A percentile compares a stretch with the other conserved stretches of the same genome.
These are phyloP conservation scores for Cydonia oblonga DNA, from an alignment of 331 rosid genomes.

Conservation along the genomic window DNA sequence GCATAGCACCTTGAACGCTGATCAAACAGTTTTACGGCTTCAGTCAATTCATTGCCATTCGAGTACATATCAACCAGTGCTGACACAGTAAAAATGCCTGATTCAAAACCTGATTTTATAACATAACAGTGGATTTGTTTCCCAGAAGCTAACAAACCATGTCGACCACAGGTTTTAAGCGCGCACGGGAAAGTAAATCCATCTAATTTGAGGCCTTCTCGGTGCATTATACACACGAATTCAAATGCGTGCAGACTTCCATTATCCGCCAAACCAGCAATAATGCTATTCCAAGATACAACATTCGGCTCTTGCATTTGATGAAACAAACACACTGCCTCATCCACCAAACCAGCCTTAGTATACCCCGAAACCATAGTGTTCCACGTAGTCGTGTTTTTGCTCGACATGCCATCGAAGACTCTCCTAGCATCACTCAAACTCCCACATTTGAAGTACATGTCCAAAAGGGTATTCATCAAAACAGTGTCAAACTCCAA, in stretches of 20 bases:
- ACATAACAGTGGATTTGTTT: too few relatives aligned
- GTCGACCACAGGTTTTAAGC: too few relatives aligned
- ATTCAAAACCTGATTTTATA: too few relatives aligned
- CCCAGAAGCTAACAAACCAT: too few relatives aligned
- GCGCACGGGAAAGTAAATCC: slow-evolving; percentile 65
- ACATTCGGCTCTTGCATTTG: slow-evolving; percentile 50
- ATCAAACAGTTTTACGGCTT: slow-evolving; percentile 44
- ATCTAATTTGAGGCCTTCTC: slow-evolving; percentile 45
- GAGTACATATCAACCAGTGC: slow-evolving; percentile 86
- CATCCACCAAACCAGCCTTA: slow-evolving; percentile 44
- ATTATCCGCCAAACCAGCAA: slow-evolving; percentile 55
- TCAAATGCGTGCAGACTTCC: slow-evolving; percentile 34
- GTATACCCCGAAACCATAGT: slow-evolving; percentile 45
- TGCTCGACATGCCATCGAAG: slow-evolving; percentile 29
- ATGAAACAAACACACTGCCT: slow-evolving; percentile 50
- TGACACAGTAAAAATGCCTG: too few relatives aligned
- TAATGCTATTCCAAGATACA: slow-evolving; percentile 72
- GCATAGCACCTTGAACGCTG: slow-evolving; percentile 16
- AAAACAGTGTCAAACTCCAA: slow-evolving; percentile 54
- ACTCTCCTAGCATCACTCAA: slow-evolving; percentile 50
- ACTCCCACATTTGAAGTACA: slow-evolving; percentile 75
- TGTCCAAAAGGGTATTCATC: slow-evolving; percentile 81
- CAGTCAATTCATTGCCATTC: slow-evolving; percentile 37
- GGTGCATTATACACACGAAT: slow-evolving; percentile 49
- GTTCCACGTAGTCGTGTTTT: slow-evolving; percentile 52